A percentile compares a stretch with the other conserved stretches of the same genome.
Evolutionary conservation across 306 rosid species (phyloP).

Genomic region (Alnus rubra): DNA sequence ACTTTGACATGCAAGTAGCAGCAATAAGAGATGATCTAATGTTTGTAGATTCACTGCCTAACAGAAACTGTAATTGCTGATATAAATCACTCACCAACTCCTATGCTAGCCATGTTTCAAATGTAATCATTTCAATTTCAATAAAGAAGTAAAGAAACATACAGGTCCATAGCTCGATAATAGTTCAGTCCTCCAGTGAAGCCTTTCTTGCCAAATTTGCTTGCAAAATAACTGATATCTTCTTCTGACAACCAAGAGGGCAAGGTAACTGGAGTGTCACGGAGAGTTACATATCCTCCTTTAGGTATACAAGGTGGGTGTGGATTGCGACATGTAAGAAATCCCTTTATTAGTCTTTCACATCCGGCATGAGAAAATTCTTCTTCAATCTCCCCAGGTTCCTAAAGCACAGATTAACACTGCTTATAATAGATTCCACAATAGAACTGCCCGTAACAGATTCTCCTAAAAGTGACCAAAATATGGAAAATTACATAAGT

Average conservation of each 20-base stretch:
- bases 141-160: slow-evolving; percentile 28
- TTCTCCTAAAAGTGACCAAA: background rate
- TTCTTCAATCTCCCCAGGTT: slow-evolving; percentile 66
- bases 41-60: background rate
- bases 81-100: background rate
- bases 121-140: background rate
- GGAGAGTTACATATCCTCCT: slow-evolving; percentile 47
- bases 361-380: slow-evolving; percentile 56
- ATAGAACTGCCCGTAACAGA: background rate
- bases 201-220: slow-evolving; percentile 59
- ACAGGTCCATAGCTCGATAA: slow-evolving; percentile 66
- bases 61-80: background rate
- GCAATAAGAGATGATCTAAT: background rate
- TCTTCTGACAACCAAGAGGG: slow-evolving; percentile 84
- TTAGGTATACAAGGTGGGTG: slow-evolving; percentile 48
- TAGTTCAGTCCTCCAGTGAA: slow-evolving; percentile 81
- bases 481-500: background rate
- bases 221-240: slow-evolving; percentile 52
- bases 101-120: slow-evolving; percentile 4
- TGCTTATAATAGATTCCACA: slow-evolving; percentile 1
- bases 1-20: background rate
- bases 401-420: slow-evolving; percentile 39
- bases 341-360: slow-evolving; percentile 38
- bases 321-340: slow-evolving; percentile 47
- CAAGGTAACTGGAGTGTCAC: slow-evolving; percentile 31